These are phyloP conservation scores for Rhizopus sp. DNA, from an alignment of 371 early-diverging fungal genomes.

Conservation along the genomic window DNA sequence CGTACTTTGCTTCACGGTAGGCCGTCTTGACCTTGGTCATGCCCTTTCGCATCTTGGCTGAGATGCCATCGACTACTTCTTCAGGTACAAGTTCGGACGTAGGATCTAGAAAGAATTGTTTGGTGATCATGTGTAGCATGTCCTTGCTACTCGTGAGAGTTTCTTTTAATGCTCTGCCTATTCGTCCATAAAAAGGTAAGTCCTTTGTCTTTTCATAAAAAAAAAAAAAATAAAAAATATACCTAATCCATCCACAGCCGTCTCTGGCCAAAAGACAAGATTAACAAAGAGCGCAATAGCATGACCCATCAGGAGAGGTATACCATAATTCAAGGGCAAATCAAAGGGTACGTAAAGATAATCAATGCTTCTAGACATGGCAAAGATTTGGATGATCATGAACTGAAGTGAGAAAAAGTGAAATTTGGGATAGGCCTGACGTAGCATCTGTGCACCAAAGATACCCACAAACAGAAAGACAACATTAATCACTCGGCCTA, in stretches of 20 bases:
- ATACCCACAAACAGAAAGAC: slow-evolving; percentile 34
- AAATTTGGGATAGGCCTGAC: slow-evolving; percentile 37
- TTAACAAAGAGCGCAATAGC: slow-evolving; percentile 39
- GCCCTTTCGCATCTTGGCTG: slow-evolving; percentile 38
- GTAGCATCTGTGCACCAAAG: slow-evolving; percentile 32
- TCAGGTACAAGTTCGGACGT: slow-evolving; percentile 32
- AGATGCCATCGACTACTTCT: slow-evolving; percentile 32
- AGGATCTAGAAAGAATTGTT: slow-evolving; percentile 50
- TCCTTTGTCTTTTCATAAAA: background rate
- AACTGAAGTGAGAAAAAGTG: slow-evolving; percentile 39
- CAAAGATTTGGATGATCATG: slow-evolving; percentile 38
- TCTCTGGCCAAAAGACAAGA: slow-evolving; percentile 50
- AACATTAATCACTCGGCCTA: slow-evolving; percentile 24
- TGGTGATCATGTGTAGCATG: slow-evolving; percentile 47
- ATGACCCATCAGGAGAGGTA: slow-evolving; percentile 32
- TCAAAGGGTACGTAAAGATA: slow-evolving; percentile 19
- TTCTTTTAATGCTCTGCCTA: slow-evolving; percentile 46
- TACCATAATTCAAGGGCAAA: slow-evolving; percentile 30
- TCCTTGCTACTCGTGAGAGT: slow-evolving; percentile 41
- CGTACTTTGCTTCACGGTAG: slow-evolving; percentile 51
- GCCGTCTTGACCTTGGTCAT: slow-evolving; percentile 51
- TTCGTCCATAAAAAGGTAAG: background rate
- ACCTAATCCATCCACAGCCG: slow-evolving; percentile 52
- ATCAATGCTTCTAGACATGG: slow-evolving; percentile 27
- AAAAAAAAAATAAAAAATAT: slow-evolving; percentile 1